phyloP scores from a whole-genome alignment of 371 early-diverging fungal genomes.

The Mucor piriformis region DNA sequence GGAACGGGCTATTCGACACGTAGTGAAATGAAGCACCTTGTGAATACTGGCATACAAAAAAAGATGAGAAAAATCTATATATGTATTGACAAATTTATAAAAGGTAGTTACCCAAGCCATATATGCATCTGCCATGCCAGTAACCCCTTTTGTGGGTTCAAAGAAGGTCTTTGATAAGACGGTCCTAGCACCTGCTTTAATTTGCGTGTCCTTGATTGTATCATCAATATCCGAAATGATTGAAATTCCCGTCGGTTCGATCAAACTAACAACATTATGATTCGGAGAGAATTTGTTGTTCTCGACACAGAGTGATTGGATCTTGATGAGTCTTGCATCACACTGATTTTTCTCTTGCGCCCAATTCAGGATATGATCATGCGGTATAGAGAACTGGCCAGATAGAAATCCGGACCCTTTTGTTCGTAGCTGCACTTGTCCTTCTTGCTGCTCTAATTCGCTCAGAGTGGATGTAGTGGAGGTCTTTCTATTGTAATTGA shows the following conservation, averaged over 20 bases:
- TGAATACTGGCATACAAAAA: constrained; percentile 38
- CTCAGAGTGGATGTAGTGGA: neutral
- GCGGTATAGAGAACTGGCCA: constrained; percentile 30
- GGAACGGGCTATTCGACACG: constrained; percentile 91
- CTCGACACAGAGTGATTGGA: constrained; percentile 20
- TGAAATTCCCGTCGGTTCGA: constrained; percentile 68
- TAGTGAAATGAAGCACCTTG: constrained; percentile 84
- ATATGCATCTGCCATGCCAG: constrained; percentile 77
- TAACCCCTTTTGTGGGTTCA: constrained; percentile 56
- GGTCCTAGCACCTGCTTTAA: constrained; percentile 67
- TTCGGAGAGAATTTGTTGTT: constrained; percentile 25
- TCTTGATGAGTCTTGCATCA: constrained; percentile 31
- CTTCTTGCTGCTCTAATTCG: neutral
- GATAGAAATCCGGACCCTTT: constrained; percentile 30
- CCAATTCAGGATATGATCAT: constrained; percentile 32
- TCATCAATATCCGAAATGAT: constrained; percentile 91
- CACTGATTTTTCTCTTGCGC: constrained; percentile 36
- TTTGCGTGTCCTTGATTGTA: constrained; percentile 83
- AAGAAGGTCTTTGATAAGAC: constrained; percentile 76
- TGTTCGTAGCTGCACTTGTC: constrained; percentile 10
- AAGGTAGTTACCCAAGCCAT: constrained; percentile 54
- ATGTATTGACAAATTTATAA: neutral
- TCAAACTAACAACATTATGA: constrained; percentile 52
- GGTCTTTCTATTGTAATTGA: neutral
- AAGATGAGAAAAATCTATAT: neutral